These are phyloP conservation scores for Daldinia sp. DNA, from an alignment of 2,329 filamentous ascomycete species.

Conservation along the genomic window DNA sequence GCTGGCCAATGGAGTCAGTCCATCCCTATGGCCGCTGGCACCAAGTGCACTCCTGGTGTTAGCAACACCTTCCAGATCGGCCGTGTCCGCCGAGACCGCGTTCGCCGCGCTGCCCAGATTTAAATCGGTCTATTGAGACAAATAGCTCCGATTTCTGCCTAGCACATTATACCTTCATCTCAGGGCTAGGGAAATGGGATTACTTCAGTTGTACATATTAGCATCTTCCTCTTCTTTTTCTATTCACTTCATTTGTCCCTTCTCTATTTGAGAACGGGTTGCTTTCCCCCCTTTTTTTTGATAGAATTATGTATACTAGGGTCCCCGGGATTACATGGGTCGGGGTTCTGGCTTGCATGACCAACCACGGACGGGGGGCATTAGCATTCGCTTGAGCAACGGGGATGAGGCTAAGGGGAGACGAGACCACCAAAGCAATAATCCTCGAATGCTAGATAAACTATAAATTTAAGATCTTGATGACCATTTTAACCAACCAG, in stretches of 20 bases:
- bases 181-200: slow-evolving; percentile 10
- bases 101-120: slow-evolving; percentile 24
- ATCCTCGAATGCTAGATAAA: slow-evolving; percentile 2
- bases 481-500: background rate
- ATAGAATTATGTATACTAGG: slow-evolving; percentile 26
- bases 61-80: slow-evolving; percentile 38
- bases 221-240: slow-evolving; percentile 11
- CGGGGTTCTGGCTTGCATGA: slow-evolving; percentile 10
- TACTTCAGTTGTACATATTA: slow-evolving; percentile 34
- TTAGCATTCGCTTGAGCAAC: slow-evolving; percentile 11
- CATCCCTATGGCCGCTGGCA: slow-evolving; percentile 62
- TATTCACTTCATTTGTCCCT: slow-evolving; percentile 5
- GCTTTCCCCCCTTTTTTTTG: slow-evolving; percentile 1
- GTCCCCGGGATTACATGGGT: slow-evolving; percentile 13
- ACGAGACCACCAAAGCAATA: background rate
- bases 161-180: slow-evolving; percentile 2
- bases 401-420: slow-evolving; percentile 1
- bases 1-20: slow-evolving; percentile 62
- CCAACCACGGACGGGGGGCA: background rate
- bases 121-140: background rate
- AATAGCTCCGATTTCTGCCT: background rate
- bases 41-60: slow-evolving; percentile 54
- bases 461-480: slow-evolving; percentile 1
- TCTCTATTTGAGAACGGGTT: slow-evolving; percentile 1
- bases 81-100: slow-evolving; percentile 32